Percentiles rank a stretch among this genome's conserved stretches.
Evolutionary conservation across 2,329 filamentous ascomycete species (phyloP).

Genomic region (Arthrobotrys megalospora): DNA sequence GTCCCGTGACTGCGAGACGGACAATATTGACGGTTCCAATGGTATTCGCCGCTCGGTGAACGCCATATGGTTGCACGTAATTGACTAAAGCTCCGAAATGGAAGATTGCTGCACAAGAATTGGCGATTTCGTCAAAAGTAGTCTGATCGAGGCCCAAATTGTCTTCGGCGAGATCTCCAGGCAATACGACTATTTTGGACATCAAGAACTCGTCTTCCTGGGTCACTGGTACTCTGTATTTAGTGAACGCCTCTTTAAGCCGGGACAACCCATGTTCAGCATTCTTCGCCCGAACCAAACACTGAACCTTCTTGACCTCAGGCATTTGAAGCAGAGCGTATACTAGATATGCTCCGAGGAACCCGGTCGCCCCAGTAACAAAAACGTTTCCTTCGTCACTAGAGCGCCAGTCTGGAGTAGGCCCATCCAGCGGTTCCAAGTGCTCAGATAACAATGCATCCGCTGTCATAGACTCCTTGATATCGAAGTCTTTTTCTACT

Average conservation of each 20-base stretch:
- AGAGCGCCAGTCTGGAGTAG: slow-evolving; percentile 28
- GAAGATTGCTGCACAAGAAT: slow-evolving; percentile 17
- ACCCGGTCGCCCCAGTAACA: slow-evolving; percentile 28
- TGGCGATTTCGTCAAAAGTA: slow-evolving; percentile 1
- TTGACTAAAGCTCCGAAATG: slow-evolving; percentile 27
- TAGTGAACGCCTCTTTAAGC: slow-evolving; percentile 7
- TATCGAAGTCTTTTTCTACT: neutral
- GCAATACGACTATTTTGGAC: slow-evolving; percentile 13
- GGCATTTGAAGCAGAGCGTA: slow-evolving; percentile 31
- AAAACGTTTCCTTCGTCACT: slow-evolving; percentile 13
- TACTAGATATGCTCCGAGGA: slow-evolving; percentile 22
- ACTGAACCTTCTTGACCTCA: slow-evolving; percentile 16
- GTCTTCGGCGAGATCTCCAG: slow-evolving; percentile 24
- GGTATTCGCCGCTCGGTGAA: slow-evolving; percentile 25
- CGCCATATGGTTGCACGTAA: slow-evolving; percentile 23
- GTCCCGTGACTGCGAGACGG: slow-evolving; percentile 14
- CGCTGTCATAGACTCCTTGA: neutral
- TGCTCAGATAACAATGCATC: slow-evolving; percentile 12
- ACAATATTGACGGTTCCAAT: slow-evolving; percentile 33
- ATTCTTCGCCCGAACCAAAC: slow-evolving; percentile 20
- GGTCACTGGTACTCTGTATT: slow-evolving; percentile 1
- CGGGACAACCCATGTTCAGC: slow-evolving; percentile 22
- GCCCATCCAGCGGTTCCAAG: slow-evolving; percentile 14
- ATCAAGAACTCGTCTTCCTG: neutral
- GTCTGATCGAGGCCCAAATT: slow-evolving; percentile 3